phyloP scores from a whole-genome alignment of 176 grass and related monocot species.

The Triticum aestivum region DNA sequence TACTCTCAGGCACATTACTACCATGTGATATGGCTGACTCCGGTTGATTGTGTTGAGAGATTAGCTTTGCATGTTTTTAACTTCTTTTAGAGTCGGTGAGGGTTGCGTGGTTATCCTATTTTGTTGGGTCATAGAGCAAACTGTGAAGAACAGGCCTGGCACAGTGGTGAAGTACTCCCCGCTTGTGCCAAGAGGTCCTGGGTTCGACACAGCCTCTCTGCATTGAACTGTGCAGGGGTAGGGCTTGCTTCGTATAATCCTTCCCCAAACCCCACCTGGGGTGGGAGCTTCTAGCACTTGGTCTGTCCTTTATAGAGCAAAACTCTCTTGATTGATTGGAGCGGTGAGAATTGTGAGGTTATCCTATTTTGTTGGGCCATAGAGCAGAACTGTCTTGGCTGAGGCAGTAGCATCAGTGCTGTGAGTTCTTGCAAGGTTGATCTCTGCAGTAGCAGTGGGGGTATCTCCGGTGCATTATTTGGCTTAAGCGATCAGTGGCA shows the following conservation, averaged over 20 bases:
- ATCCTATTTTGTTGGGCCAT: slow-evolving; percentile 14
- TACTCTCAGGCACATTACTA: not conserved
- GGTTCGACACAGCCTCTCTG: too few species aligned
- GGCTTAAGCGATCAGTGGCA: not conserved
- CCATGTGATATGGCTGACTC: not conserved
- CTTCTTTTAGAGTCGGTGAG: slow-evolving; percentile 1
- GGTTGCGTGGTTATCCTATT: not conserved
- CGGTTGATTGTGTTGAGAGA: not conserved
- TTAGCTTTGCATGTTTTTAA: not conserved
- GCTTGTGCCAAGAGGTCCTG: too few species aligned
- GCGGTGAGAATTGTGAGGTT: not conserved
- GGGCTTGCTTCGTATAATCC: too few species aligned
- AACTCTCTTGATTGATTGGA: not conserved
- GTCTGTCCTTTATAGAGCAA: not conserved
- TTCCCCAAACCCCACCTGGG: too few species aligned
- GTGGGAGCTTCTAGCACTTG: too few species aligned
- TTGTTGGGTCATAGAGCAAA: slow-evolving; percentile 3
- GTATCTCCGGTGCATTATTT: not conserved
- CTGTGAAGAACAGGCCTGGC: too few species aligned
- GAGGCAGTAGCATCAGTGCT: not conserved
- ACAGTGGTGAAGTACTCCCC: too few species aligned
- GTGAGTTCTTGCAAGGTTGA: slow-evolving; percentile 12
- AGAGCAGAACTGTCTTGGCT: slow-evolving; percentile 8
- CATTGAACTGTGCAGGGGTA: too few species aligned
- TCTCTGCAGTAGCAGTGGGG: slow-evolving; percentile 19